Evolutionary conservation across 345 rosid genomes (phyloP), one percentile per base, ranked within the genome.

Genomic region (Citrus unshiu): DNA sequence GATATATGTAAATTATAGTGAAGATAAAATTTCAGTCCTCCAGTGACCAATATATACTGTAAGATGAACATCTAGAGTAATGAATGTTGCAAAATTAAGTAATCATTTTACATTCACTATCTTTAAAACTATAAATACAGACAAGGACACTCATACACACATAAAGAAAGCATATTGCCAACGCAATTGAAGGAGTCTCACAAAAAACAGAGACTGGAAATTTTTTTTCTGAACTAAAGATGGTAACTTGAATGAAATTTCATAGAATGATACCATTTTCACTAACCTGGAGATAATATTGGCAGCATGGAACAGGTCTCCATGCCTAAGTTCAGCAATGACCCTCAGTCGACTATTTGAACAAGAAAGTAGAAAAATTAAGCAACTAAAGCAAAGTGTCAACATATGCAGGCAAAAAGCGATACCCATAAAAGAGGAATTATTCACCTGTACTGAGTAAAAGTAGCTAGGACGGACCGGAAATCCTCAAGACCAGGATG

Each of bases 281-380:
- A 80, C 85, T 83, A 76, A 88, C 92, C 94, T 91, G 9, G 92
- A 81, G 71, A 87, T 86, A 77, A 91, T 81, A 76, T 88, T 89
- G 56, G 81, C 85, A 27, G 92, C 80, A 77, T 89, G 88, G 74
- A 88, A 83, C 66, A 83, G 80, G 81, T 86, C 92, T 34, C 84
- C 88, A 76, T 89, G 91, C 73, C 90, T 82, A 74, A 86, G 85
- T 79, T 91, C 91, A 77, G 92, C 87, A 75, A 86, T 84, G 74
- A 84, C 89, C 84, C 86, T 89, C 84, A 91, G 69, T 68, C 84
- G 87, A 76, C 92, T 91, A 79, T 77, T 79, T 76, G 68, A 77
- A 82, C 78, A 69, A 79, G n/a, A 24, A 68, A 51, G 72, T 0
- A 72, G 34, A 54, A 34, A 34, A 59, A 8, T 40, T 56, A 74